These are phyloP conservation scores for Colletotrichum orchidophilum DNA, from an alignment of 2,329 filamentous ascomycete genomes.

Conservation along the genomic window DNA sequence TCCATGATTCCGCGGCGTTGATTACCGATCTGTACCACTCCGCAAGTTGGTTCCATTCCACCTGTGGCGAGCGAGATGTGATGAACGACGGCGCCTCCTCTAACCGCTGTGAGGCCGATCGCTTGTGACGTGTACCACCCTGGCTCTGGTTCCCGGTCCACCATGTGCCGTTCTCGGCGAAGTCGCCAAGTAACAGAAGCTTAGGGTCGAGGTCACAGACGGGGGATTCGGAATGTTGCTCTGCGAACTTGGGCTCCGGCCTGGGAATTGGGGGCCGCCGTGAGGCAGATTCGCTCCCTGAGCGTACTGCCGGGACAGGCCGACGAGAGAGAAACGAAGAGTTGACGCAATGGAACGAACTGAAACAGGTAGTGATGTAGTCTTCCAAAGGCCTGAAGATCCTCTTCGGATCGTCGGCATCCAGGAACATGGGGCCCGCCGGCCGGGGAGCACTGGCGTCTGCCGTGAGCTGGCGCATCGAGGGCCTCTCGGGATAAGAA, in stretches of 20 bases:
- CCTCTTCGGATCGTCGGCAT: constrained; percentile 55
- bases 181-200: constrained; percentile 75
- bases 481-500: constrained; percentile 52
- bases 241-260: constrained; percentile 45
- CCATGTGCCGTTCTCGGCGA: constrained; percentile 85
- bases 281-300: constrained; percentile 39
- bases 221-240: constrained; percentile 49
- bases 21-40: constrained; percentile 80
- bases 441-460: constrained; percentile 19
- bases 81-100: constrained; percentile 53
- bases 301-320: constrained; percentile 1
- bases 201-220: constrained; percentile 78
- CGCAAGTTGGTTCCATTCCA: constrained; percentile 77
- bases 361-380: constrained; percentile 76
- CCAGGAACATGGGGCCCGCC: constrained; percentile 29
- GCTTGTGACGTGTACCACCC: constrained; percentile 39
- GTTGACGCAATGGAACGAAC: constrained; percentile 78
- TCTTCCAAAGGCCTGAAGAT: constrained; percentile 83
- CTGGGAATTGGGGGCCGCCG: constrained; percentile 45
- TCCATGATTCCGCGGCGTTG: constrained; percentile 75
- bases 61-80: constrained; percentile 69
- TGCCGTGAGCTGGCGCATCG: constrained; percentile 35
- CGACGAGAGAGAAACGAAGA: constrained; percentile 71
- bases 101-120: constrained; percentile 44
- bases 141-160: constrained; percentile 71